These are phyloP conservation scores for Ceriops tagal DNA, from an alignment of 345 rosid species.

Conservation along the genomic window DNA sequence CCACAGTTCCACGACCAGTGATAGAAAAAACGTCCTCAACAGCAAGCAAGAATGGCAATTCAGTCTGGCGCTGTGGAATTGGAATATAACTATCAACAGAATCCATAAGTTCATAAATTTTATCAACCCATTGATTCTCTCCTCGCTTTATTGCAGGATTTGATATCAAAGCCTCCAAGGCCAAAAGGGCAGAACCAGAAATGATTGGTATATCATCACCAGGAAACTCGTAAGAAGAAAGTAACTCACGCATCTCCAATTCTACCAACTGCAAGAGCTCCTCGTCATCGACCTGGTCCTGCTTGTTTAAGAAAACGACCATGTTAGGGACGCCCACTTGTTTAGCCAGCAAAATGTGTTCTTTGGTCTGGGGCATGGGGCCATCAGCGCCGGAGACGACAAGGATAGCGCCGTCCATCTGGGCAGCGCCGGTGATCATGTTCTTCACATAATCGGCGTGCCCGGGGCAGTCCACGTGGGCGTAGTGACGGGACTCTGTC, in stretches of 20 bases:
- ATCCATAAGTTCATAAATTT: slow-evolving; percentile 89
- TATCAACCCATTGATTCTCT: slow-evolving; percentile 87
- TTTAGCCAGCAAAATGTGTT: slow-evolving; percentile 79
- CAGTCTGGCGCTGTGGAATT: slow-evolving; percentile 74
- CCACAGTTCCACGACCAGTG: slow-evolving; percentile 89
- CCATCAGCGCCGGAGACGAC: slow-evolving; percentile 86
- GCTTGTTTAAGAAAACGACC: slow-evolving; percentile 85
- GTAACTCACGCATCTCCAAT: slow-evolving; percentile 90
- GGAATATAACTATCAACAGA: slow-evolving; percentile 80
- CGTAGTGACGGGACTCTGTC: slow-evolving; percentile 84
- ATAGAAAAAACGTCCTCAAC: slow-evolving; percentile 89
- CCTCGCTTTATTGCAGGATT: slow-evolving; percentile 65
- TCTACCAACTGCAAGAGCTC: slow-evolving; percentile 88
- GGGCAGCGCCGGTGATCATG: slow-evolving; percentile 87
- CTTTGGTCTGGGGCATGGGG: slow-evolving; percentile 93
- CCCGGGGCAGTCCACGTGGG: slow-evolving; percentile 91
- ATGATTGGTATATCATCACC: slow-evolving; percentile 82
- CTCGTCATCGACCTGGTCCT: slow-evolving; percentile 89
- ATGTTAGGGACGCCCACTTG: slow-evolving; percentile 89
- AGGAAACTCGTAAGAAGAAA: slow-evolving; percentile 74
- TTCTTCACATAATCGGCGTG: slow-evolving; percentile 93
- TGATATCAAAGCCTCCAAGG: slow-evolving; percentile 71
- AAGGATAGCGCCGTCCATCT: slow-evolving; percentile 91
- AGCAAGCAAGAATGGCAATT: slow-evolving; percentile 81
- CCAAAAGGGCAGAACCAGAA: slow-evolving; percentile 81